Conservation (phyloP, 805 yeast species). For the Teunomyces tritomae region DNA sequence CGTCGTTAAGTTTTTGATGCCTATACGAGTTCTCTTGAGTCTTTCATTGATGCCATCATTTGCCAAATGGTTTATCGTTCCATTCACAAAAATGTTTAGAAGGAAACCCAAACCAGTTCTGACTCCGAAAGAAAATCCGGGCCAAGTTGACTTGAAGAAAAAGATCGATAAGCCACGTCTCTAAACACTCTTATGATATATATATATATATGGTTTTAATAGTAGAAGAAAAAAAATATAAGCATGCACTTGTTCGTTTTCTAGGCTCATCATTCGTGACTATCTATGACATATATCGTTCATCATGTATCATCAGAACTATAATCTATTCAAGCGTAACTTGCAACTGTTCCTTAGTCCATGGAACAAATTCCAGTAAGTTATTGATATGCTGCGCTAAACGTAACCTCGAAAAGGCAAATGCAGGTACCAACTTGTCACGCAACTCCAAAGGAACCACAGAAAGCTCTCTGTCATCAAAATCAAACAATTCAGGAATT, state of each 20-base stretch:
- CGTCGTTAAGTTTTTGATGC: constrained; percentile 58
- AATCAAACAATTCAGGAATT: constrained; percentile 52
- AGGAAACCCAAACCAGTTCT: constrained; percentile 5
- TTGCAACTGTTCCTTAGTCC: constrained; percentile 27
- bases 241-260: neutral
- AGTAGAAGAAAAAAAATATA: neutral
- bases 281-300: constrained; percentile 3
- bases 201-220: constrained; percentile 8
- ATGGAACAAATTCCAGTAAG: constrained; percentile 40
- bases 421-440: constrained; percentile 42
- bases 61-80: constrained; percentile 50
- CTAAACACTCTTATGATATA: neutral
- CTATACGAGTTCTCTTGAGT: constrained; percentile 51
- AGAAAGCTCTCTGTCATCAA: constrained; percentile 50
- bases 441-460: constrained; percentile 40
- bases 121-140: constrained; percentile 3
- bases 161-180: constrained; percentile 36
- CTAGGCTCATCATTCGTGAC: constrained; percentile 6
- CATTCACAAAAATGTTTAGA: constrained; percentile 33
- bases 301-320: constrained; percentile 1
- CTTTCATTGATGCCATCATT: constrained; percentile 56
- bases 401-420: constrained; percentile 26
- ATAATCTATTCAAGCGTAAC: constrained; percentile 32
- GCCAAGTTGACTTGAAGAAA: constrained; percentile 11
- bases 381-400: constrained; percentile 15